A percentile compares a stretch with the other conserved stretches of the same genome.
Evolutionary conservation across 108 stramenopile genomes (phyloP).

Genomic region (Conticribra weissflogii): DNA sequence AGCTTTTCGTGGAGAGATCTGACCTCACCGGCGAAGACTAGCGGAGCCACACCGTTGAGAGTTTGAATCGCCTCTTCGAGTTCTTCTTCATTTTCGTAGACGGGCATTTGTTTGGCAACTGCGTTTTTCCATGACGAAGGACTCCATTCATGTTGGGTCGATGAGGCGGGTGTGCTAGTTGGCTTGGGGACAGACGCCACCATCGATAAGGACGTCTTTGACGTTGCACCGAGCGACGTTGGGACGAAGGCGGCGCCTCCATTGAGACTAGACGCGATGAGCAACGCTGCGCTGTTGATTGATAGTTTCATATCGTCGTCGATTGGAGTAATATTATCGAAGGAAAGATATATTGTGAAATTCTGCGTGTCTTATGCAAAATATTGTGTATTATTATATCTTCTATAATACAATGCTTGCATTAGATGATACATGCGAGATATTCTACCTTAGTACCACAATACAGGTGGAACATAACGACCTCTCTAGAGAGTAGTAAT

Average conservation of each 20-base stretch:
- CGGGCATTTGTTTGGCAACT: slow-evolving; percentile 78
- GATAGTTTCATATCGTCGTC: slow-evolving; percentile 45
- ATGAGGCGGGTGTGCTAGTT: no score
- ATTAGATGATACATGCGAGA: no score
- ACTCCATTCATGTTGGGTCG: slow-evolving; percentile 70
- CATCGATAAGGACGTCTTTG: background rate
- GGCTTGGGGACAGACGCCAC: slow-evolving; percentile 23
- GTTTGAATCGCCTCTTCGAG: slow-evolving; percentile 58
- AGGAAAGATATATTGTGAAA: no score
- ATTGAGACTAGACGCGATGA: slow-evolving; percentile 20
- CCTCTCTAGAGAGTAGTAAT: no score
- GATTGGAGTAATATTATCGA: no score
- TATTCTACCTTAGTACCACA: no score
- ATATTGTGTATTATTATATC: no score
- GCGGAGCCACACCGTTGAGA: slow-evolving; percentile 68
- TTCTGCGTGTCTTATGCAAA: no score
- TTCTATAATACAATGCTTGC: no score
- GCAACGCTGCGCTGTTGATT: slow-evolving; percentile 16
- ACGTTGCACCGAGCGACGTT: slow-evolving; percentile 1
- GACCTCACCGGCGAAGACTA: slow-evolving; percentile 94
- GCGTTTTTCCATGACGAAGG: slow-evolving; percentile 78
- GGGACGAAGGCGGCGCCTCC: slow-evolving; percentile 34
- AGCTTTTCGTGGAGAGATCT: slow-evolving; percentile 89
- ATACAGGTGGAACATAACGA: no score
- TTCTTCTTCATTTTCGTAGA: slow-evolving; percentile 78